phyloP scores from a whole-genome alignment of 345 rosid genomes.

The Corymbia maculata region DNA sequence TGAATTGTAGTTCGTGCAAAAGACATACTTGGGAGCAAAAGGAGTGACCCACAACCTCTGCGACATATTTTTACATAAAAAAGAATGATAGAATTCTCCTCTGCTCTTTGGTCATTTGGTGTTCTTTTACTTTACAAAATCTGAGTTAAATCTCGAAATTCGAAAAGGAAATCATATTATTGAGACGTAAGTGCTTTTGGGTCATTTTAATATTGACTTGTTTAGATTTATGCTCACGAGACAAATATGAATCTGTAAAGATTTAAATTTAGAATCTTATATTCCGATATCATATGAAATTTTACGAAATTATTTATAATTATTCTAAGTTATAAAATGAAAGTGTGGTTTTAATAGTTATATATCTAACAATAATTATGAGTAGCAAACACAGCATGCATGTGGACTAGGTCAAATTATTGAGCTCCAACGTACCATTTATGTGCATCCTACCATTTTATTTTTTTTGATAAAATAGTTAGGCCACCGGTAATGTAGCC shows the following conservation, averaged over 20 bases:
- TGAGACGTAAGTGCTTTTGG: not conserved
- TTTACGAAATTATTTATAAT: not conserved
- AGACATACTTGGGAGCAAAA: not conserved
- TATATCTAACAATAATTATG: not conserved
- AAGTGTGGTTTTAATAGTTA: not conserved
- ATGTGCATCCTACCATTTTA: not conserved
- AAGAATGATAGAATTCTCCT: not conserved
- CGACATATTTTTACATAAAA: not conserved
- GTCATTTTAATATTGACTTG: not conserved
- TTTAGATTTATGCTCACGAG: not conserved
- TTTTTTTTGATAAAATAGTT: not conserved
- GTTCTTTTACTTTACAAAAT: not conserved
- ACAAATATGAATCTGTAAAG: not conserved
- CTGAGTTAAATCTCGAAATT: not conserved
- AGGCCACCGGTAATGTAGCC: not conserved
- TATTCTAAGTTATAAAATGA: not conserved
- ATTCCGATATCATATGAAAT: fast-evolving
- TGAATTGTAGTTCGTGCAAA: not conserved
- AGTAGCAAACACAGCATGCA: not conserved
- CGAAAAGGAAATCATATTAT: not conserved
- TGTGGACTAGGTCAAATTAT: not conserved
- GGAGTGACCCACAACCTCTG: not conserved
- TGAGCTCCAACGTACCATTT: not conserved
- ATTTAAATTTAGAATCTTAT: fast-evolving
- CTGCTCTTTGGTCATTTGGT: not conserved